These are phyloP conservation scores for Geotrichum restrictum DNA, from an alignment of 1,139 yeast species.

Conservation along the genomic window DNA sequence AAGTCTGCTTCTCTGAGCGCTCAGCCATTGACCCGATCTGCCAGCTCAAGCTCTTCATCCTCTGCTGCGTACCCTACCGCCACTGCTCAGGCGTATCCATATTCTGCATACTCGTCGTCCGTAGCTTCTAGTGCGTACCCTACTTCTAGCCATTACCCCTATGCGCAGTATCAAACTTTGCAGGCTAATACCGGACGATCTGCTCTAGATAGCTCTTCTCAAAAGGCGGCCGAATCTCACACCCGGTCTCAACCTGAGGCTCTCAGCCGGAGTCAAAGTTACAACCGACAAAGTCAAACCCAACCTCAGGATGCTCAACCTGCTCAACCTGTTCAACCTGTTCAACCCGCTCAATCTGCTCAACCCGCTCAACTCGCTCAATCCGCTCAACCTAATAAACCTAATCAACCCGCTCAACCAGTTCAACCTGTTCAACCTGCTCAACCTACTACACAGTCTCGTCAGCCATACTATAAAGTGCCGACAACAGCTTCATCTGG, in stretches of 20 bases:
- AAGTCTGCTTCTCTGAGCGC: not conserved
- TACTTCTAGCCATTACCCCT: not conserved
- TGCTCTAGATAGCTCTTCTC: not conserved
- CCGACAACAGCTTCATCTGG: conserved; percentile 1
- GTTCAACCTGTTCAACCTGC: not conserved
- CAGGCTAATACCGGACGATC: not conserved
- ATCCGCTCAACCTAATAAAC: too few relatives aligned
- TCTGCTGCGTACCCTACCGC: conserved; percentile 42
- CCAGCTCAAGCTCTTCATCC: conserved; percentile 30
- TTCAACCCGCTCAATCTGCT: not conserved
- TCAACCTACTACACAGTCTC: conserved; percentile 7
- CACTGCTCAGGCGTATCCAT: not conserved
- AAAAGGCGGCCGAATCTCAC: not conserved
- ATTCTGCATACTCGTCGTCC: not conserved
- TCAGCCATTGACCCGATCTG: not conserved
- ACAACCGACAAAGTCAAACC: not conserved
- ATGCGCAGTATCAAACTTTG: not conserved
- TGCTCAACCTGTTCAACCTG: too few relatives aligned
- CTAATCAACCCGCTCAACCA: not conserved
- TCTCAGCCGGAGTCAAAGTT: too few relatives aligned
- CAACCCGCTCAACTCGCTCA: not conserved
- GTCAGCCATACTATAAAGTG: conserved; percentile 12
- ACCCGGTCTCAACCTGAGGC: not conserved
- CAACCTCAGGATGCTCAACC: not conserved
- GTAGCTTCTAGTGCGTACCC: not conserved